Conservation (phyloP, 306 rosid species). For the Begonia loranthoides region DNA sequence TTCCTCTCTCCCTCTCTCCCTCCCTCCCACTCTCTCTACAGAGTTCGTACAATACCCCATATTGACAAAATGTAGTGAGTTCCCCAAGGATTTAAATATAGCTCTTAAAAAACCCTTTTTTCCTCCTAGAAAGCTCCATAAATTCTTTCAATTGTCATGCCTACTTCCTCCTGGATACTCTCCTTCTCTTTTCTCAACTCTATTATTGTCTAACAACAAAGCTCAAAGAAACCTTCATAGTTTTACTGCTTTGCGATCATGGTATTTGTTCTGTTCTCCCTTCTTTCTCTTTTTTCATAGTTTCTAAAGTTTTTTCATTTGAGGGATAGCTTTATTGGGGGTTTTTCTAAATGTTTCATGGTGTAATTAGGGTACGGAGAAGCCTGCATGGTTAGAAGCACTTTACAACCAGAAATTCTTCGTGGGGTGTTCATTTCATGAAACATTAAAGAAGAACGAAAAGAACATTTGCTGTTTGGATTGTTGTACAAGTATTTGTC, state of each 20-base stretch:
- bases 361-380: constrained; percentile 44
- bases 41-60: constrained; percentile 18
- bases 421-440: constrained; percentile 64
- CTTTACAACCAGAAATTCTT: constrained; percentile 70
- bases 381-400: constrained; percentile 99
- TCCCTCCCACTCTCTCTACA: constrained; percentile 27
- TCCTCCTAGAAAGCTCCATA: constrained; percentile 59
- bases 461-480: constrained; percentile 90
- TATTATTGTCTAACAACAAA: constrained; percentile 5
- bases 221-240: constrained; percentile 9
- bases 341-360: not conserved
- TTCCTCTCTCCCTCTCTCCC: constrained; percentile 42
- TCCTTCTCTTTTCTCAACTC: constrained; percentile 6
- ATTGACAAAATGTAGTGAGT: constrained; percentile 34
- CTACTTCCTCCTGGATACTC: constrained; percentile 11
- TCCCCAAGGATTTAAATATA: constrained; percentile 42
- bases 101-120: constrained; percentile 10
- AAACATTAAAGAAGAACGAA: constrained; percentile 77
- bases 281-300: not conserved
- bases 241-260: constrained; percentile 41
- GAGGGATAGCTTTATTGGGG: not conserved
- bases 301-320: constrained; percentile 7
- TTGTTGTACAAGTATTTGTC: constrained; percentile 87
- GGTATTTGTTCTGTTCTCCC: constrained; percentile 25
- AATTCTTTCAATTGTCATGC: constrained; percentile 32